Evolutionary conservation across 768 basidiomycete genomes (phyloP).

Genomic region (Mycena haematopus): DNA sequence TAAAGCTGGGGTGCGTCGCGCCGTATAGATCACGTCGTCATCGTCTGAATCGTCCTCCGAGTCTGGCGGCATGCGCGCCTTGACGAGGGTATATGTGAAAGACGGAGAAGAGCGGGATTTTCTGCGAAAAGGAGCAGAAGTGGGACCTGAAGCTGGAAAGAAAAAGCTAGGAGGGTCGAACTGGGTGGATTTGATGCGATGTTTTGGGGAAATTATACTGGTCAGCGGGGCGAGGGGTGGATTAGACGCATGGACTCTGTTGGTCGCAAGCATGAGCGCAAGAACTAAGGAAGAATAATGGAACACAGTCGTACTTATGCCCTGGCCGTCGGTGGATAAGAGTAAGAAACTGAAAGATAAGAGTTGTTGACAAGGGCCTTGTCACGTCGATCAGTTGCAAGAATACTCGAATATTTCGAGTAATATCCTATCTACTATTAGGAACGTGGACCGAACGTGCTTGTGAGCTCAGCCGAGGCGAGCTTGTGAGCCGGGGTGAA

Average conservation of each 20-base stretch:
- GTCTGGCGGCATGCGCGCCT: slow-evolving; percentile 35
- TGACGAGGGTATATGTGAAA: slow-evolving; percentile 27
- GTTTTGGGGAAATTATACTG: slow-evolving; percentile 13
- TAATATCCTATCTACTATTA: slow-evolving; percentile 13
- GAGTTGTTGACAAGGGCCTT: neutral
- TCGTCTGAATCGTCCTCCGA: slow-evolving; percentile 42
- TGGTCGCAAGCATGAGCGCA: slow-evolving; percentile 13
- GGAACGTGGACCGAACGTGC: slow-evolving; percentile 6
- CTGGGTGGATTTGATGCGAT: slow-evolving; percentile 20
- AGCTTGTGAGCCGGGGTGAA: too few relatives aligned
- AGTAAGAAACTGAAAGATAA: slow-evolving; percentile 4
- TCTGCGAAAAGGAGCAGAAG: slow-evolving; percentile 16
- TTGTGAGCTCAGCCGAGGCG: too few relatives aligned
- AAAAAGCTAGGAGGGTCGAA: slow-evolving; percentile 31
- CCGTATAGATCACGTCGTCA: slow-evolving; percentile 40
- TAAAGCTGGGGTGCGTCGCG: slow-evolving; percentile 35
- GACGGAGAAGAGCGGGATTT: slow-evolving; percentile 32
- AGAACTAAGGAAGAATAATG: neutral
- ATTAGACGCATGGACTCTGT: slow-evolving; percentile 20
- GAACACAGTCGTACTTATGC: slow-evolving; percentile 7
- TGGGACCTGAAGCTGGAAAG: slow-evolving; percentile 31
- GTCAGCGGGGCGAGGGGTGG: slow-evolving; percentile 26
- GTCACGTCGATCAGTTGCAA: neutral
- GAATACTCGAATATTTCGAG: neutral
- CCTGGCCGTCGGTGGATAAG: slow-evolving; percentile 18